Conservation (phyloP, 2,329 filamentous ascomycete species). For the Penicillium sp. region DNA sequence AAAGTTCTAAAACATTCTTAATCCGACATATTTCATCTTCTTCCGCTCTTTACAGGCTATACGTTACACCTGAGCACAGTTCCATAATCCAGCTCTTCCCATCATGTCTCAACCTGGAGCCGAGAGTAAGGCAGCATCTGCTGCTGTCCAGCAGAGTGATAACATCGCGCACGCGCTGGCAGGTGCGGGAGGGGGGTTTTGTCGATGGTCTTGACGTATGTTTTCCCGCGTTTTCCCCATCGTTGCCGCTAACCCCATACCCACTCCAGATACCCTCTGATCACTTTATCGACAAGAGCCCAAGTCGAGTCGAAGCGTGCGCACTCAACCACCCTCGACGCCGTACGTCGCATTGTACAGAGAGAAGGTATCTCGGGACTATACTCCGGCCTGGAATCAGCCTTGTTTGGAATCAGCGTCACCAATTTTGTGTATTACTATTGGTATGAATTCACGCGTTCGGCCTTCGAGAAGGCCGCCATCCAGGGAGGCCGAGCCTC, state of each 20-base stretch:
- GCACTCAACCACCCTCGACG: slow-evolving; percentile 77
- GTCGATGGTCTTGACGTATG: slow-evolving; percentile 91
- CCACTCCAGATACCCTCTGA: slow-evolving; percentile 76
- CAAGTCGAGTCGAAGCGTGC: slow-evolving; percentile 97
- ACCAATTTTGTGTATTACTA: slow-evolving; percentile 99
- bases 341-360: slow-evolving; percentile 81
- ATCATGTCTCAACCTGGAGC: slow-evolving; percentile 44
- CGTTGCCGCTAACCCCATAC: slow-evolving; percentile 12
- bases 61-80: neutral
- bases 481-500: slow-evolving; percentile 68
- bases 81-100: slow-evolving; percentile 1
- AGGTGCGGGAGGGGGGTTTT: slow-evolving; percentile 86
- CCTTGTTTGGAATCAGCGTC: slow-evolving; percentile 94
- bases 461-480: slow-evolving; percentile 77
- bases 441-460: slow-evolving; percentile 97
- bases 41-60: neutral
- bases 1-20: slow-evolving; percentile 3
- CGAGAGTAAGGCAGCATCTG: slow-evolving; percentile 51
- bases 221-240: slow-evolving; percentile 7
- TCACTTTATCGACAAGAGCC: slow-evolving; percentile 94
- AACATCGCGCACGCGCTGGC: slow-evolving; percentile 95
- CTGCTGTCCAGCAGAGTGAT: slow-evolving; percentile 80
- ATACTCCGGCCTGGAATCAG: slow-evolving; percentile 89
- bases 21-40: neutral
- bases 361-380: slow-evolving; percentile 87